Conservation (phyloP, 2,329 filamentous ascomycete species). For the Phaeosphaeria sp. region DNA sequence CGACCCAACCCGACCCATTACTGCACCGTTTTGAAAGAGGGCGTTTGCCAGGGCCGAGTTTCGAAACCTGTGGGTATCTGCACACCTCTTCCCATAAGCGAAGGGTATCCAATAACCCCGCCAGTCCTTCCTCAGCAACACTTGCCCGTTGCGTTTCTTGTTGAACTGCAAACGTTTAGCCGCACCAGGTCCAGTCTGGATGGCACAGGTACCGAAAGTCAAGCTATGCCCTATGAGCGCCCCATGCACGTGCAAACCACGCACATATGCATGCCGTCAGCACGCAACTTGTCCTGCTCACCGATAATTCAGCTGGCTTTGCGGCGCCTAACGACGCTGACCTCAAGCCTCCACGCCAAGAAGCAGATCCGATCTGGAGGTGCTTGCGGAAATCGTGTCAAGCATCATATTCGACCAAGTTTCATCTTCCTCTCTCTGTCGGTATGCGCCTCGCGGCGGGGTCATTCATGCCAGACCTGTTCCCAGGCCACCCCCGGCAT, state of each 20-base stretch:
- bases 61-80: slow-evolving; percentile 15
- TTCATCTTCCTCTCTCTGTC: not conserved
- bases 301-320: slow-evolving; percentile 7
- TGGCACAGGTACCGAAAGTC: not conserved
- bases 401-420: not conserved
- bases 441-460: not conserved
- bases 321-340: not conserved
- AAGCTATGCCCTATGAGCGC: not conserved
- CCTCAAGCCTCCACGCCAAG: not conserved
- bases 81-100: not conserved
- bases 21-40: not conserved
- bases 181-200: slow-evolving; percentile 7
- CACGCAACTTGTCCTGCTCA: slow-evolving; percentile 13
- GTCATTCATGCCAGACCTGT: not conserved
- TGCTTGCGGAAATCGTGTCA: not conserved
- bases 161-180: slow-evolving; percentile 25
- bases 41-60: slow-evolving; percentile 7
- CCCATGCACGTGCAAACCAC: slow-evolving; percentile 11
- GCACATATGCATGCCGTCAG: slow-evolving; percentile 11
- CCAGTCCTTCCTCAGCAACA: not conserved
- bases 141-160: slow-evolving; percentile 9
- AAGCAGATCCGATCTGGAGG: slow-evolving; percentile 6
- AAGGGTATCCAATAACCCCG: not conserved
- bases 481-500: not conserved
- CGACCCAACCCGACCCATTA: not conserved